phyloP scores from a whole-genome alignment of 1,284 basidiomycete species.

The Apiotrichum brassicae region DNA sequence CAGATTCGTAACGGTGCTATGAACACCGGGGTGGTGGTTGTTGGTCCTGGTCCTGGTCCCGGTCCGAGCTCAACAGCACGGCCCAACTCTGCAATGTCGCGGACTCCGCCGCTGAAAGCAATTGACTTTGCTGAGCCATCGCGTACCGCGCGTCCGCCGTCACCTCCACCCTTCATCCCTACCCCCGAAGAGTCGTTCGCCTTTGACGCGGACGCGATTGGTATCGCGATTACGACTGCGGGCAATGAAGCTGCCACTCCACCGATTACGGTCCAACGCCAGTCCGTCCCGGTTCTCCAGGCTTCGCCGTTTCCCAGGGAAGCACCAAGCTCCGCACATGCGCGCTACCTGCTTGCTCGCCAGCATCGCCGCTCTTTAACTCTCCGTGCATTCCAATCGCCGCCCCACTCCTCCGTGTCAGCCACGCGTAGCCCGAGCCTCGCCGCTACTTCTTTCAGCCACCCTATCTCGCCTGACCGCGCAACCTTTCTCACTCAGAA shows the following conservation, averaged over 20 bases:
- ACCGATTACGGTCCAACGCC: not conserved
- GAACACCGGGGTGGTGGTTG: not conserved
- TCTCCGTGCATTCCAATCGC: slow-evolving; percentile 35
- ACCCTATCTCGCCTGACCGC: not conserved
- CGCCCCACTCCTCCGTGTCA: slow-evolving; percentile 5
- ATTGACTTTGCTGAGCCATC: slow-evolving; percentile 15
- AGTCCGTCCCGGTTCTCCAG: slow-evolving; percentile 1
- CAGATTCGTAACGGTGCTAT: not conserved
- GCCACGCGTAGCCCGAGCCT: not conserved
- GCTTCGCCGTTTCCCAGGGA: slow-evolving; percentile 6
- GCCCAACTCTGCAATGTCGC: too few relatives aligned
- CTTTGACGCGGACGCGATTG: slow-evolving; percentile 23
- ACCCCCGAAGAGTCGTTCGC: slow-evolving; percentile 10
- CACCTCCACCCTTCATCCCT: slow-evolving; percentile 4
- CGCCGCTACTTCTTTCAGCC: too few relatives aligned
- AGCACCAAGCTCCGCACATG: slow-evolving; percentile 23
- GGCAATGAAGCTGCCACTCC: slow-evolving; percentile 2
- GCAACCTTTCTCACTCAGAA: too few relatives aligned
- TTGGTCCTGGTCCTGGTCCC: too few relatives aligned
- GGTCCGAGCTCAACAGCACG: too few relatives aligned
- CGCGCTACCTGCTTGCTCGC: slow-evolving; percentile 32
- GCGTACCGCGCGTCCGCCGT: not conserved
- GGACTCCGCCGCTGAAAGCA: not conserved
- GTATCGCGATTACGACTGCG: slow-evolving; percentile 28
- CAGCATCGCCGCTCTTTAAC: slow-evolving; percentile 37